Conservation (phyloP, 805 yeast species). For the Martiniozyma abietophila region DNA sequence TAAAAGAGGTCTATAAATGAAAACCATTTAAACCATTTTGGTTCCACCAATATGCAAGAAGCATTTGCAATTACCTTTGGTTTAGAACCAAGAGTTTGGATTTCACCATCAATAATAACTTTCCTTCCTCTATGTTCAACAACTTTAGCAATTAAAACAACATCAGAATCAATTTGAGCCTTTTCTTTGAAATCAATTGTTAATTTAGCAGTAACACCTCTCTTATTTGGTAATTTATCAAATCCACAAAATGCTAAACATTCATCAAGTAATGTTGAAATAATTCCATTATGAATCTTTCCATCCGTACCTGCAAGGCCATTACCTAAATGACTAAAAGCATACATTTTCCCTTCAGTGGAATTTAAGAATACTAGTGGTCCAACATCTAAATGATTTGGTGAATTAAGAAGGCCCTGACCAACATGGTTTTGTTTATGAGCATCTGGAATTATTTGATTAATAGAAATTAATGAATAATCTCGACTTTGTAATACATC, state of each 20-base stretch:
- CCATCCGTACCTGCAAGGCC: constrained; percentile 56
- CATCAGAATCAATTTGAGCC: constrained; percentile 53
- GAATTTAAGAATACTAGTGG: constrained; percentile 57
- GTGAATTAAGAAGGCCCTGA: constrained; percentile 63
- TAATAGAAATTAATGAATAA: too few species aligned
- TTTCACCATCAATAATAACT: constrained; percentile 61
- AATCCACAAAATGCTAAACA: constrained; percentile 82
- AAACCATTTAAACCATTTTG: constrained; percentile 83
- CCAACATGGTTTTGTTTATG: constrained; percentile 59
- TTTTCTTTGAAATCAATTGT: constrained; percentile 51
- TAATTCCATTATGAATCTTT: constrained; percentile 71
- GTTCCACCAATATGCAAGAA: constrained; percentile 69
- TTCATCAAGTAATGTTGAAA: constrained; percentile 76
- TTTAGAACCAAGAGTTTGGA: constrained; percentile 8
- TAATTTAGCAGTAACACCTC: constrained; percentile 85
- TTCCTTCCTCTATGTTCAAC: constrained; percentile 66
- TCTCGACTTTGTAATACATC: too few species aligned
- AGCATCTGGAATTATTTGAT: constrained; percentile 44
- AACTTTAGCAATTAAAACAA: constrained; percentile 62
- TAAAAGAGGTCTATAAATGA: too few species aligned
- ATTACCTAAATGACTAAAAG: constrained; percentile 65
- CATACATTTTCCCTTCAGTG: constrained; percentile 42
- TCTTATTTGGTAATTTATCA: constrained; percentile 62
- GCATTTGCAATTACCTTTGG: constrained; percentile 44
- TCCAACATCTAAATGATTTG: constrained; percentile 60